These are phyloP conservation scores for Carnegiea gigantea DNA, from an alignment of 179 eudicot species.

Conservation along the genomic window DNA sequence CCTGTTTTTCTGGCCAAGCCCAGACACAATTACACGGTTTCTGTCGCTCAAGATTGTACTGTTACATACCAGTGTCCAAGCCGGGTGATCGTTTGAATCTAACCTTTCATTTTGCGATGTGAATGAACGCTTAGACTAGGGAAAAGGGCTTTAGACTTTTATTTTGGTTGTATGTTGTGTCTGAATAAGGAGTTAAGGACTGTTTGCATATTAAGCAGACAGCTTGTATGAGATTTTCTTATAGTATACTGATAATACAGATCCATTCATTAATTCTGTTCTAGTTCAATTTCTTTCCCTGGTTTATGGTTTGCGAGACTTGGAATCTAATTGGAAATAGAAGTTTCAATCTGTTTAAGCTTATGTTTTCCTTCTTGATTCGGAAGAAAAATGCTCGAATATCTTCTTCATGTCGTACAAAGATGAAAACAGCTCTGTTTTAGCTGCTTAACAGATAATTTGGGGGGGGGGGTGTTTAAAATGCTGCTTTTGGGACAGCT, in stretches of 20 bases:
- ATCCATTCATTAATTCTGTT: neutral
- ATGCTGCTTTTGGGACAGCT: neutral
- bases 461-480: neutral
- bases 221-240: slow-evolving; percentile 18
- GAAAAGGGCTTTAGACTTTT: slow-evolving; percentile 3
- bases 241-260: neutral
- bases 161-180: slow-evolving; percentile 16
- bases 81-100: slow-evolving; percentile 26
- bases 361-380: neutral
- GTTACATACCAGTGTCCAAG: slow-evolving; percentile 48
- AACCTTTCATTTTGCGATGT: neutral
- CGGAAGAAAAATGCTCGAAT: neutral
- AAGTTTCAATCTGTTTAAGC: too few species aligned
- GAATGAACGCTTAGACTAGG: slow-evolving; percentile 16
- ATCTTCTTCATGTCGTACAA: neutral
- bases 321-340: neutral
- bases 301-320: neutral
- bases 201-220: neutral
- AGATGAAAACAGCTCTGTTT: neutral
- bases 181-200: slow-evolving; percentile 25
- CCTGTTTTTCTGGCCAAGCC: slow-evolving; percentile 66
- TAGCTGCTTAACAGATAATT: neutral
- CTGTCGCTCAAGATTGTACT: slow-evolving; percentile 41
- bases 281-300: neutral
- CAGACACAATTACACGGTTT: slow-evolving; percentile 49